Percentiles rank a stretch among this genome's conserved stretches.
These are phyloP conservation scores for Monascus purpureus DNA, from an alignment of 495 filamentous ascomycete genomes.

Conservation along the genomic window DNA sequence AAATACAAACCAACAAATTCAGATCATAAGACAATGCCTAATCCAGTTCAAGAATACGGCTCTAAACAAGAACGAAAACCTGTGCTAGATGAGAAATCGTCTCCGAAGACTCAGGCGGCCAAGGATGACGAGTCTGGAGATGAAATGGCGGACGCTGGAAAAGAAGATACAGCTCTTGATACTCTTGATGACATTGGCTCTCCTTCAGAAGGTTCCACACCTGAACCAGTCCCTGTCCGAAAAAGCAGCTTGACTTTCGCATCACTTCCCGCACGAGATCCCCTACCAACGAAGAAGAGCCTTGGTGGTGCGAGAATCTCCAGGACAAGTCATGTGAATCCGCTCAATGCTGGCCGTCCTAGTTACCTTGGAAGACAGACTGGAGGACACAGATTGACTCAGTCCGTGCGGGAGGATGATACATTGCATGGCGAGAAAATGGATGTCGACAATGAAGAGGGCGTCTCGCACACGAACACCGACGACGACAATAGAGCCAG, in stretches of 20 bases:
- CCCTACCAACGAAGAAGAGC: conserved; percentile 63
- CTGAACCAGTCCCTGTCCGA: conserved; percentile 50
- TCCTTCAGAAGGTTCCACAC: conserved; percentile 48
- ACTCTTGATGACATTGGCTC: conserved; percentile 43
- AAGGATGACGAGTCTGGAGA: conserved; percentile 9
- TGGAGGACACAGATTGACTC: conserved; percentile 24
- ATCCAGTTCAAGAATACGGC: conserved; percentile 3
- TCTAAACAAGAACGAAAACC: conserved; percentile 1
- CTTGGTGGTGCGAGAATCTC: conserved; percentile 59
- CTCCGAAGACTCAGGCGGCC: conserved; percentile 9
- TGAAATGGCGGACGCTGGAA: conserved; percentile 13
- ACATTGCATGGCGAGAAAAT: conserved; percentile 36
- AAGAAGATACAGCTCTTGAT: conserved; percentile 37
- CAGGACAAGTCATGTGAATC: conserved; percentile 65
- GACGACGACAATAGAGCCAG: conserved; percentile 23
- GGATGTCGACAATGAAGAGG: conserved; percentile 44
- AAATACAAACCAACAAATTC: conserved; percentile 4
- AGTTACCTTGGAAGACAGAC: conserved; percentile 46
- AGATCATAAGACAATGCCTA: conserved; percentile 1
- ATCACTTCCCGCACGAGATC: conserved; percentile 80
- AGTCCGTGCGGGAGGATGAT: conserved; percentile 18
- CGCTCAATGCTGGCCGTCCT: conserved; percentile 19
- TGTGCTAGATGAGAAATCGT: conserved; percentile 3
- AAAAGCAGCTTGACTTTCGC: conserved; percentile 94
- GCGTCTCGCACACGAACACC: conserved; percentile 17